These are phyloP conservation scores for Pseudogymnoascus sp. DNA, from an alignment of 2,329 filamentous ascomycete species.

Conservation along the genomic window DNA sequence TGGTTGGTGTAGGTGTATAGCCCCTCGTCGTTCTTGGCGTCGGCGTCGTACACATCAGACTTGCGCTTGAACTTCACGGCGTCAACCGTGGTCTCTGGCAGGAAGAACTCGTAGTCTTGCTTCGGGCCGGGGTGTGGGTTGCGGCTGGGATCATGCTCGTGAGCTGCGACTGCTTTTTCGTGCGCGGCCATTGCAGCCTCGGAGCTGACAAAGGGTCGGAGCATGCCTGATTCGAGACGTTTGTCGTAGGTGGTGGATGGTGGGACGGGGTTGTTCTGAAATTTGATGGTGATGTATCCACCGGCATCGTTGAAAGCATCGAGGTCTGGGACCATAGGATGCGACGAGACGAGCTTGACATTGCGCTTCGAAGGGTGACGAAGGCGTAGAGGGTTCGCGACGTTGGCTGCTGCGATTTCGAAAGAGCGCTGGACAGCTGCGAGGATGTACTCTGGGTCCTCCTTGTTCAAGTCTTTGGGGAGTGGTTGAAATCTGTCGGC, in stretches of 20 bases:
- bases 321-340: slow-evolving; percentile 55
- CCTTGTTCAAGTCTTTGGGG: slow-evolving; percentile 44
- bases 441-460: slow-evolving; percentile 57
- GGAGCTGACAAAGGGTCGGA: slow-evolving; percentile 50
- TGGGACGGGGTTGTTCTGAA: slow-evolving; percentile 54
- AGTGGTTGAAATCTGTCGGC: slow-evolving; percentile 36
- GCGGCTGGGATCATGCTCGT: slow-evolving; percentile 47
- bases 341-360: slow-evolving; percentile 49
- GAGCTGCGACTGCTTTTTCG: slow-evolving; percentile 41
- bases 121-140: slow-evolving; percentile 47
- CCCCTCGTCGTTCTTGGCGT: slow-evolving; percentile 40
- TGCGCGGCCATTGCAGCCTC: slow-evolving; percentile 44
- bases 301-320: slow-evolving; percentile 62
- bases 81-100: slow-evolving; percentile 40
- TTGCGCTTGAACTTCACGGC: slow-evolving; percentile 49
- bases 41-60: slow-evolving; percentile 49
- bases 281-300: slow-evolving; percentile 62
- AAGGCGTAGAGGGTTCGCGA: slow-evolving; percentile 45
- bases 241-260: slow-evolving; percentile 45
- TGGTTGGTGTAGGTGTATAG: slow-evolving; percentile 46
- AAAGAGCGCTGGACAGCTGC: slow-evolving; percentile 59
- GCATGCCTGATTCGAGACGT: slow-evolving; percentile 51
- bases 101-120: slow-evolving; percentile 60
- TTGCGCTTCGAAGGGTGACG: slow-evolving; percentile 49
- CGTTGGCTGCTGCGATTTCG: slow-evolving; percentile 42